These are phyloP conservation scores for Bacterosira constricta DNA, from an alignment of 108 stramenopile species.

Conservation along the genomic window DNA sequence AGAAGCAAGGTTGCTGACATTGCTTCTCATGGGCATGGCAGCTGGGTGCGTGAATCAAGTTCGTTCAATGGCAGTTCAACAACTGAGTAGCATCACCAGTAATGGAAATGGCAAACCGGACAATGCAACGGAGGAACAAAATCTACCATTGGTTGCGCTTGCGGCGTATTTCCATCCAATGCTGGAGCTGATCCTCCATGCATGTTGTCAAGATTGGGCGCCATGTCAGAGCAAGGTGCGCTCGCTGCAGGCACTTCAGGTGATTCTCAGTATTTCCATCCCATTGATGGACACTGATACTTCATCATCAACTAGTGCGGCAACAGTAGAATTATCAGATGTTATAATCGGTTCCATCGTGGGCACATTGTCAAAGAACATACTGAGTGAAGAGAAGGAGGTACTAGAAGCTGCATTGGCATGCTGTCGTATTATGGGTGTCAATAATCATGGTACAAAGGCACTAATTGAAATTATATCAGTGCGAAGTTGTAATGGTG, in stretches of 20 bases:
- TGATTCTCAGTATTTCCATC: conserved; percentile 27
- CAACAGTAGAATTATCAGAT: neutral
- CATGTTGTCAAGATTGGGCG: conserved; percentile 23
- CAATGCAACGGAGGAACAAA: neutral
- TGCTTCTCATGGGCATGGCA: conserved; percentile 38
- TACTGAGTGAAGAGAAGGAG: conserved; percentile 42
- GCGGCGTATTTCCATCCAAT: conserved; percentile 23
- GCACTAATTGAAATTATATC: conserved; percentile 6
- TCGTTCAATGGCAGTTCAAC: conserved; percentile 21
- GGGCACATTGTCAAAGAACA: conserved; percentile 18
- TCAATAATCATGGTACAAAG: conserved; percentile 12
- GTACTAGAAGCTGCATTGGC: conserved; percentile 32
- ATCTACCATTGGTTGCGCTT: conserved; percentile 7
- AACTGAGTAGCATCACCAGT: conserved; percentile 2
- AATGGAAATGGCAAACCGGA: neutral
- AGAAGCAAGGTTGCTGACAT: conserved; percentile 18
- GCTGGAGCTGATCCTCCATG: conserved; percentile 11
- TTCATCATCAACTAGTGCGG: neutral
- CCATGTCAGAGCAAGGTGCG: conserved; percentile 29
- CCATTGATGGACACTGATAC: conserved; percentile 8
- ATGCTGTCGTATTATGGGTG: conserved; percentile 30
- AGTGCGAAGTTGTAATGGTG: neutral
- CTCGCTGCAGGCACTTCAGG: conserved; percentile 39
- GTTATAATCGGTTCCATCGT: conserved; percentile 1
- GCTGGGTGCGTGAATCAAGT: conserved; percentile 18